Evolutionary conservation across 176 grass and related monocot species (phyloP), one percentile per base, ranked within the genome.

Genomic region (Ensete glaucum): DNA sequence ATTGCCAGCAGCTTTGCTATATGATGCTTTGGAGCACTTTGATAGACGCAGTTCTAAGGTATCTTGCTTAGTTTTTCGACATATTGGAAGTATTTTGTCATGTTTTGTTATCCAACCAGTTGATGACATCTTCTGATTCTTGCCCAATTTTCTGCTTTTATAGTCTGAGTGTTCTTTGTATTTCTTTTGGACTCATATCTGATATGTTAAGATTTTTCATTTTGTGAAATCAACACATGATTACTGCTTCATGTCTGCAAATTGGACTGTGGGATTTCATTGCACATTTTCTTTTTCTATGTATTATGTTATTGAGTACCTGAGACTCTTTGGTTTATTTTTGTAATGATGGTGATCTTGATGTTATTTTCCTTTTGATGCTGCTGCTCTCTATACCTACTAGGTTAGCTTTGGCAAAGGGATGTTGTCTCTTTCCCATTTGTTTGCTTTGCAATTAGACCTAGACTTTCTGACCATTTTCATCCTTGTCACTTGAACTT

Each of bases 41-140:
- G 94, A 98, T 75, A 98, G 75, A 55, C 77, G 89, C 78, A 98
- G 94, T 89, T 88, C 94, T 17, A 98, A 98, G 94, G 94, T 98
- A 87, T 68, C 27, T 71, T 51, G 1, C 8, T 73, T 9, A 73
- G n/a, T 54, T 64, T 20, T 69, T 55, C 16, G 5, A 55, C 27
- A 70, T 26, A 56, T 53, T 54, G 22, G 48, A 21, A 54, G 2
- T 22, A 34, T 22, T 67, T 67, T 68, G 10, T 53, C 15, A 9
- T 53, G 62, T 55, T 69, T 53, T 43, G 53, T 52, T 50, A 72
- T 63, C 24, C 13, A 54, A 56, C 21, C 22, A 24, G 57, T 76
- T 77, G 11, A 52, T 53, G 66, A 7, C 48, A 65, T 65, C 9
- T 12, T 19, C 3, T 17, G 53, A 2, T 54, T 74, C 20, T 20